phyloP scores from a whole-genome alignment of 1,284 basidiomycete species.

The Ceraceosorus guamensis region DNA sequence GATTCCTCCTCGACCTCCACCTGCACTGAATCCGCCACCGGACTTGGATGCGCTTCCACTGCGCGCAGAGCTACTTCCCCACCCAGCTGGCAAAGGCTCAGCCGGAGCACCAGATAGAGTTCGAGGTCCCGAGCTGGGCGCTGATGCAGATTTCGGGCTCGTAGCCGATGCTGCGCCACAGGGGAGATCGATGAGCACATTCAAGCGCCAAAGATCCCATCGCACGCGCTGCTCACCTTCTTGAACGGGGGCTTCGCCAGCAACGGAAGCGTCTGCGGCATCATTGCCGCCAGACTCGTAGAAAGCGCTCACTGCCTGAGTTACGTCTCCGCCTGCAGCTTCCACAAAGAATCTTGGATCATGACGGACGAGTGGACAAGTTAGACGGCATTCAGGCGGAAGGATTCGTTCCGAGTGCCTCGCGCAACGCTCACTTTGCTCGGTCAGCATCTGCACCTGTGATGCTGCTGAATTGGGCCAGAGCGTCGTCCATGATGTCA shows the following conservation, averaged over 20 bases:
- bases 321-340: slow-evolving; percentile 44
- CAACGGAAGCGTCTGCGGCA: slow-evolving; percentile 3
- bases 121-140: slow-evolving; percentile 31
- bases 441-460: slow-evolving; percentile 45
- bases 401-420: too few species aligned
- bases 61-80: slow-evolving; percentile 16
- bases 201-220: neutral
- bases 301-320: slow-evolving; percentile 48
- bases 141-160: slow-evolving; percentile 9
- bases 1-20: slow-evolving; percentile 33
- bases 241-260: slow-evolving; percentile 9
- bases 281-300: slow-evolving; percentile 36
- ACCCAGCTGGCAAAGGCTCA: slow-evolving; percentile 26
- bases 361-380: neutral
- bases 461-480: slow-evolving; percentile 41
- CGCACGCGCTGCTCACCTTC: slow-evolving; percentile 7
- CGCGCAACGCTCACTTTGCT: slow-evolving; percentile 27
- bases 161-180: slow-evolving; percentile 2
- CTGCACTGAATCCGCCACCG: slow-evolving; percentile 6
- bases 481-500: slow-evolving; percentile 27
- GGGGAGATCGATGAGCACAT: neutral
- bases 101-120: slow-evolving; percentile 48
- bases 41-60: slow-evolving; percentile 7
- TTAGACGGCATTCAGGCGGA: neutral
- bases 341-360: slow-evolving; percentile 46